Base-by-base conservation (phyloP, 1,139 yeast species). In the Kurtzmaniella quercitrusa region DNA sequence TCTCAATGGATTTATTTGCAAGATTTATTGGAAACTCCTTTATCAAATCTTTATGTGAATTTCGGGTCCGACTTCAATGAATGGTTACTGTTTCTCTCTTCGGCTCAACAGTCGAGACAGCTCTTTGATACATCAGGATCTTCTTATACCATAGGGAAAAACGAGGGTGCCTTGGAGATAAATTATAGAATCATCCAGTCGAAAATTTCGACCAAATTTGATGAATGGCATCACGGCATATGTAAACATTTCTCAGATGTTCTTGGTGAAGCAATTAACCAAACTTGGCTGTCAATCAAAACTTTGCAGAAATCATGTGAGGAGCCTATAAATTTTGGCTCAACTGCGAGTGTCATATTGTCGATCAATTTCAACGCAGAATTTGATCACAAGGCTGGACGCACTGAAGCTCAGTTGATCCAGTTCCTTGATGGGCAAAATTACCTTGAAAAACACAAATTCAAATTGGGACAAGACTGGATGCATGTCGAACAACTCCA, bases 401-500 rank as follows among this genome's bases (percentile, higher is more conserved):
- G 49, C 12, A 68, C 79, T 77, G 57, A 56, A 36, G 39, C 43
- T 1, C 44, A 51, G 3, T 47, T 72, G 11, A 43, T 45, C 0
- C 34, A 57, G 6, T 63, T 69, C 47, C 53, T 61, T 34, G 51
- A 56, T 3, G 78, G 82, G 2, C 86, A 83, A 46, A 57, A 56
- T 1, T 49, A 73, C 1, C 60, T 85, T 12, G 49, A 65, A 1
- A 69, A 73, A 33, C 66, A 71, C 34, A 64, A 85, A 38, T 74
- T 66, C 52, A 69, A 68, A 36, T 74, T 80, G 44, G 78, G 84
- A 0, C 41, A 59, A 0, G 73, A 73, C 23, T 85, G 93, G 88
- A 50, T 82, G 1, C 78, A 68, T 55, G 68, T 70, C 38, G 94
- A 85, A 40, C 94, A 86, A 51, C 52, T 88, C 2, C 82, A 79